phyloP scores from a whole-genome alignment of 305 asterid species.

The Fraxinus dipetala region DNA sequence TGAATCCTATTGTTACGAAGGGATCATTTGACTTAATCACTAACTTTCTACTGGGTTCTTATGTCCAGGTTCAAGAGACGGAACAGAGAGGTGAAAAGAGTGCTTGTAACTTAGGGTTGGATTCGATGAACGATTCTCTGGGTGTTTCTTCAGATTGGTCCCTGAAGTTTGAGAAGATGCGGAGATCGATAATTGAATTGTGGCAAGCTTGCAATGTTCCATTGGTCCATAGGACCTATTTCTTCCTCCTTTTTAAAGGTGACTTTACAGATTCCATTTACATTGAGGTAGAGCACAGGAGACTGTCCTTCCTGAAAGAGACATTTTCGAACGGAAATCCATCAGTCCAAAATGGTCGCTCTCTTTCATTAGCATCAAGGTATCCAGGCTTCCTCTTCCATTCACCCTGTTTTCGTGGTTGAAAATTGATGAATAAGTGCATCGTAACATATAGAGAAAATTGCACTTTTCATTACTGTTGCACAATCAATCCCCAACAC shows the following conservation, averaged over 20 bases:
- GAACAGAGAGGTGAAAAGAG: slow-evolving; percentile 38
- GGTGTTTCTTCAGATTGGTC: slow-evolving; percentile 55
- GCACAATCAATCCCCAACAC: background rate
- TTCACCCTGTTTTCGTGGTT: background rate
- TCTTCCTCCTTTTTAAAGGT: slow-evolving; percentile 75
- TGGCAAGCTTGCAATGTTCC: slow-evolving; percentile 82
- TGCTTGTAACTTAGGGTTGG: slow-evolving; percentile 42
- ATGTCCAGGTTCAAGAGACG: slow-evolving; percentile 33
- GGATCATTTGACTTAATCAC: background rate
- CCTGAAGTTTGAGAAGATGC: slow-evolving; percentile 60
- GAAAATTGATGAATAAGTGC: background rate
- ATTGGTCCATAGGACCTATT: slow-evolving; percentile 78
- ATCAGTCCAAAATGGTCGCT: slow-evolving; percentile 55
- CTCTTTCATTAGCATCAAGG: slow-evolving; percentile 70
- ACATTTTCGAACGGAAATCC: slow-evolving; percentile 58
- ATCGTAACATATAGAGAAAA: background rate
- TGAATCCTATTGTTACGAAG: background rate
- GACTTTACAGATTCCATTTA: slow-evolving; percentile 74
- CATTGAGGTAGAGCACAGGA: slow-evolving; percentile 81
- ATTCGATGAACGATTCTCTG: slow-evolving; percentile 35
- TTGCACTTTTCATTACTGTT: background rate
- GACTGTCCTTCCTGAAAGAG: slow-evolving; percentile 65
- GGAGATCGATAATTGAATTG: slow-evolving; percentile 54
- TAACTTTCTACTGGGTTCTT: background rate
- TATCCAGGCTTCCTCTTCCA: slow-evolving; percentile 29